Percentiles rank a stretch among this genome's conserved stretches.
phyloP scores from a whole-genome alignment of 1,139 yeast genomes.

The Pichia sp. region DNA sequence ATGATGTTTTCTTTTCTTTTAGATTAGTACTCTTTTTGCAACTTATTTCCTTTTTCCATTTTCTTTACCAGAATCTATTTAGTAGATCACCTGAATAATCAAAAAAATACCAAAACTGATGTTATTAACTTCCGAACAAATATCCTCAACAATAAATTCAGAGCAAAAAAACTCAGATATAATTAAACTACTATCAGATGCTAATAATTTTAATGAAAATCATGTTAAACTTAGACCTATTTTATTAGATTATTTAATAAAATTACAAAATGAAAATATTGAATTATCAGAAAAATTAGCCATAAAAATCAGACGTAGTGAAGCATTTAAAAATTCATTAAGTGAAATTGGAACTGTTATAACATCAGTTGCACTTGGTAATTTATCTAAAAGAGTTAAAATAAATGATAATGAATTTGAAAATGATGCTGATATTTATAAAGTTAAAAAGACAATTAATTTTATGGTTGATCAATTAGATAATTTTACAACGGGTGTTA shows the following conservation, averaged over 20 bases:
- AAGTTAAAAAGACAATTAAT: conserved; percentile 75
- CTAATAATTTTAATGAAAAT: neutral
- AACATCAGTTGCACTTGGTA: conserved; percentile 81
- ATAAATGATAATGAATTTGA: conserved; percentile 68
- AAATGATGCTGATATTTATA: conserved; percentile 50
- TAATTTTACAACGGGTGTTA: conserved; percentile 75
- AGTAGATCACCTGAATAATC: too few relatives aligned
- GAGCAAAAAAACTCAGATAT: neutral
- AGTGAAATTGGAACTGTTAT: conserved; percentile 79
- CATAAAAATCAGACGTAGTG: conserved; percentile 57
- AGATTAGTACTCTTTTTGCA: too few relatives aligned
- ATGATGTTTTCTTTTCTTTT: too few relatives aligned
- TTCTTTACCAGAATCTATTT: too few relatives aligned
- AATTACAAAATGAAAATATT: conserved; percentile 17
- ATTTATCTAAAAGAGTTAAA: conserved; percentile 68
- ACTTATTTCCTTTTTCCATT: too few relatives aligned
- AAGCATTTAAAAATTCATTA: conserved; percentile 70
- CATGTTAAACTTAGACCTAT: neutral
- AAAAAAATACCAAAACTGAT: too few relatives aligned
- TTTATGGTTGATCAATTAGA: conserved; percentile 86
- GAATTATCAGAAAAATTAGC: conserved; percentile 36
- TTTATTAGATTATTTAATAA: conserved; percentile 3
- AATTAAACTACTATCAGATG: conserved; percentile 5
- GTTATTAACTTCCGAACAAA: too few relatives aligned
- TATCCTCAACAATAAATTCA: too few relatives aligned